Conservation (phyloP, 2,329 filamentous ascomycete genomes). For the Ophiostoma triangulosporum region DNA sequence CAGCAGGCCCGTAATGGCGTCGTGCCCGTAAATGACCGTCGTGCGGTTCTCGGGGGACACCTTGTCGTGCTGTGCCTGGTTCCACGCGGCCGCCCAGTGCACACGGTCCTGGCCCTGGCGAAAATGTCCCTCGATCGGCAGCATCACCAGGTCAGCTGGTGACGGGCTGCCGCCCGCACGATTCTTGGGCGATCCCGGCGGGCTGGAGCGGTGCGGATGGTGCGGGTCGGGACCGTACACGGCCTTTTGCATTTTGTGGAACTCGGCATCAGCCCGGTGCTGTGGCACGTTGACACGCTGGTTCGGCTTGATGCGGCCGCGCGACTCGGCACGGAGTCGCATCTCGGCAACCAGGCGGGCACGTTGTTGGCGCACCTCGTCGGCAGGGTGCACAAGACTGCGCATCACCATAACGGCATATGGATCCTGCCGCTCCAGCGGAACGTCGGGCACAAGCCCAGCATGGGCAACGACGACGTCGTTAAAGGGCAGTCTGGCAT, state of each 20-base stretch:
- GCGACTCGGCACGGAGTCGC: constrained; percentile 16
- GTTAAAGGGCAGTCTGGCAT: constrained; percentile 15
- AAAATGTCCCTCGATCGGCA: constrained; percentile 27
- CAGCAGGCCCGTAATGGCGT: constrained; percentile 58
- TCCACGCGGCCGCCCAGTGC: constrained; percentile 55
- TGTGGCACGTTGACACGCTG: constrained; percentile 11
- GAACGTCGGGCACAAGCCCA: constrained; percentile 65
- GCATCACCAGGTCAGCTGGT: constrained; percentile 13
- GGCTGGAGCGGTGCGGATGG: constrained; percentile 9
- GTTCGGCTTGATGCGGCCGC: constrained; percentile 10
- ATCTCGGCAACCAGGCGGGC: constrained; percentile 24
- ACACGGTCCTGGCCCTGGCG: constrained; percentile 29
- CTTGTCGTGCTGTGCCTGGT: constrained; percentile 31
- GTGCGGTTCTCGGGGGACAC: constrained; percentile 25
- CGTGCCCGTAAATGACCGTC: constrained; percentile 80
- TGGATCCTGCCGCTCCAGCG: constrained; percentile 58
- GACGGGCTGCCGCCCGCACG: constrained; percentile 6
- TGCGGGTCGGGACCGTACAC: constrained; percentile 10
- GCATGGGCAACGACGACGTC: constrained; percentile 70
- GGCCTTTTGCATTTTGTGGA: constrained; percentile 9
- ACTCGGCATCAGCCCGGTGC: constrained; percentile 13
- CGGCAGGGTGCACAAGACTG: constrained; percentile 49
- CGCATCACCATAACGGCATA: constrained; percentile 88
- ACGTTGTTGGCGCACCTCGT: constrained; percentile 31
- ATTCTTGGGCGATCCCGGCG: not conserved